A percentile compares a stretch with the other conserved stretches of the same genome.
phyloP scores from a whole-genome alignment of 2,329 filamentous ascomycete genomes.

The Aspergillus sp. region DNA sequence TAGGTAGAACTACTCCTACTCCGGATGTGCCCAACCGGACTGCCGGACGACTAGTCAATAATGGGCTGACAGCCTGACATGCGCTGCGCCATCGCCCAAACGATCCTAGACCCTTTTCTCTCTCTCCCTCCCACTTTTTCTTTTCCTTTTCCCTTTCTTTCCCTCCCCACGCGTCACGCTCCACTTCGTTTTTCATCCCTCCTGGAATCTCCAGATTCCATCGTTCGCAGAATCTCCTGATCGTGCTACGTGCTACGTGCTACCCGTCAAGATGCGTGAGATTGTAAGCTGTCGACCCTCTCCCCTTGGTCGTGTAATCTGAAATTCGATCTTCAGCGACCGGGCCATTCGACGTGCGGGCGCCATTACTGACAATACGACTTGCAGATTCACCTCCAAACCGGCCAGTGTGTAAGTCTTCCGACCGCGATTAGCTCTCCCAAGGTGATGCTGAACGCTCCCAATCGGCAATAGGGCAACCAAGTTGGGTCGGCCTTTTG shows the following conservation, averaged over 20 bases:
- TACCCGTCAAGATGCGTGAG: neutral
- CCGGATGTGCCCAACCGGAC: too few species aligned
- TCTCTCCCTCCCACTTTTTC: too few species aligned
- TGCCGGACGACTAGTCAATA: too few species aligned
- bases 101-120: too few species aligned
- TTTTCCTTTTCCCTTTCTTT: too few species aligned
- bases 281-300: neutral
- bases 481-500: constrained; percentile 99
- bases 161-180: too few species aligned
- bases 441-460: constrained; percentile 11
- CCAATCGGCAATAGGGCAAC: constrained; percentile 72
- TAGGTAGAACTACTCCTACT: too few species aligned
- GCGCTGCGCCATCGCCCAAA: too few species aligned
- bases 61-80: too few species aligned
- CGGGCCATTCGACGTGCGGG: neutral
- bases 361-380: neutral
- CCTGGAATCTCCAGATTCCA: too few species aligned
- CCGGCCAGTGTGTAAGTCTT: constrained; percentile 92
- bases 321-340: neutral
- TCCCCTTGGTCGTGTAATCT: neutral
- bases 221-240: too few species aligned
- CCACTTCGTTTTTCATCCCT: too few species aligned
- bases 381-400: constrained; percentile 91
- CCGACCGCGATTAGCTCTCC: neutral
- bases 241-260: neutral